phyloP scores from a whole-genome alignment of 495 filamentous ascomycete genomes.

The Bathelium albidoporum region DNA sequence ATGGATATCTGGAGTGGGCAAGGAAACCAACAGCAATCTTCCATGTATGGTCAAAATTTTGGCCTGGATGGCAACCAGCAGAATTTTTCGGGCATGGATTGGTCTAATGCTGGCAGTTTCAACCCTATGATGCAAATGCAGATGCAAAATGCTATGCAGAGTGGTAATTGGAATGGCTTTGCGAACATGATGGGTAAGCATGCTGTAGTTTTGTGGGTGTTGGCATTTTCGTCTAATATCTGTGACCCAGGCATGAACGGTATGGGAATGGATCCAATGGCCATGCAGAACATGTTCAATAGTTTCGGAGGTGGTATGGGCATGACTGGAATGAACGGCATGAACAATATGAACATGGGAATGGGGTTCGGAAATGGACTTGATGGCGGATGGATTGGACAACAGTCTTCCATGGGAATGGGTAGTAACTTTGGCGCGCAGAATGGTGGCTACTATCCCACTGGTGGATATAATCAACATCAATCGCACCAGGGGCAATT shows the following conservation, averaged over 20 bases:
- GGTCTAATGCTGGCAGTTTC: constrained; percentile 51
- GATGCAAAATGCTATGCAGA: constrained; percentile 66
- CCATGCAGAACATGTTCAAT: constrained; percentile 79
- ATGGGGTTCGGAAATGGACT: constrained; percentile 13
- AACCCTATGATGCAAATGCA: constrained; percentile 63
- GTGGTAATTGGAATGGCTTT: constrained; percentile 49
- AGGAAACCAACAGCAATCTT: constrained; percentile 16
- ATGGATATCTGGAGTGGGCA: constrained; percentile 10
- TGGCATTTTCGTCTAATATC: constrained; percentile 3
- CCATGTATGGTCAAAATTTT: constrained; percentile 29
- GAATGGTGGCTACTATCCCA: constrained; percentile 55
- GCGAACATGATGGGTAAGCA: constrained; percentile 80
- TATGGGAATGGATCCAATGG: constrained; percentile 83
- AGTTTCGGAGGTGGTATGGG: constrained; percentile 76
- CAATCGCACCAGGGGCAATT: constrained; percentile 44
- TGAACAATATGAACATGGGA: constrained; percentile 72
- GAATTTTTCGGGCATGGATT: constrained; percentile 55
- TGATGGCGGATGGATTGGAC: constrained; percentile 45
- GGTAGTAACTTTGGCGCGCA: constrained; percentile 75
- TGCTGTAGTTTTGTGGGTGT: not conserved
- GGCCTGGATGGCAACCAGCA: constrained; percentile 42
- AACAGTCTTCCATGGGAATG: constrained; percentile 53
- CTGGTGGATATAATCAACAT: constrained; percentile 55
- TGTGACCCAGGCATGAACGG: constrained; percentile 53
- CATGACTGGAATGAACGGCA: constrained; percentile 47